Conservation (phyloP, 1,139 yeast species). For the Debaryomycetaceae sp. region DNA sequence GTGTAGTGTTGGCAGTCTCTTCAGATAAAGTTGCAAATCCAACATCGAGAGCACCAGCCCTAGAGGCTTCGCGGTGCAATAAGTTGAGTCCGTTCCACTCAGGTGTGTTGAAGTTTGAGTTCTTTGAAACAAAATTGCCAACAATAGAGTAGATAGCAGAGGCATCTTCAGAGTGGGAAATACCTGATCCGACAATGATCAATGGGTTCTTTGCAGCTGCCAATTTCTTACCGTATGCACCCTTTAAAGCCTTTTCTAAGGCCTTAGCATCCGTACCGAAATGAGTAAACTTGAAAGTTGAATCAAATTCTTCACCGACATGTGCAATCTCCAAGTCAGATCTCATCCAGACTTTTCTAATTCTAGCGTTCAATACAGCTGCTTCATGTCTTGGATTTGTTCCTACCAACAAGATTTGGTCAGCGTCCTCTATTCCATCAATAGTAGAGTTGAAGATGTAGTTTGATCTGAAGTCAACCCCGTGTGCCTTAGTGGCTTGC, state of each 20-base stretch:
- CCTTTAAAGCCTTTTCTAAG: slow-evolving; percentile 58
- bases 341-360: slow-evolving; percentile 79
- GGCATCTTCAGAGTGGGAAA: slow-evolving; percentile 66
- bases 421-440: slow-evolving; percentile 79
- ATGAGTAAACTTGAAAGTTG: slow-evolving; percentile 66
- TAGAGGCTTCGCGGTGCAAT: slow-evolving; percentile 82
- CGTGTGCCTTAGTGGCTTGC: slow-evolving; percentile 62
- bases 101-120: slow-evolving; percentile 60
- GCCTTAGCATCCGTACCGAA: slow-evolving; percentile 62
- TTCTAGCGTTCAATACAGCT: slow-evolving; percentile 81
- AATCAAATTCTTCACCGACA: slow-evolving; percentile 74
- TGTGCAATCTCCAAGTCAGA: slow-evolving; percentile 63
- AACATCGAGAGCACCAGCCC: slow-evolving; percentile 82
- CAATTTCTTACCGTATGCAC: slow-evolving; percentile 69
- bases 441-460: slow-evolving; percentile 78
- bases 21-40: slow-evolving; percentile 66
- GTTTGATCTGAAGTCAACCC: slow-evolving; percentile 74
- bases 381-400: slow-evolving; percentile 92
- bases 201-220: slow-evolving; percentile 69
- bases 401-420: slow-evolving; percentile 73
- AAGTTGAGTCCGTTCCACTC: slow-evolving; percentile 84
- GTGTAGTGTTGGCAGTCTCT: slow-evolving; percentile 46
- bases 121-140: slow-evolving; percentile 59
- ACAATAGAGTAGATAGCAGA: slow-evolving; percentile 58
- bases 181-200: slow-evolving; percentile 81